phyloP scores from a whole-genome alignment of 1,284 basidiomycete species.

The Ganoderma lucidum region DNA sequence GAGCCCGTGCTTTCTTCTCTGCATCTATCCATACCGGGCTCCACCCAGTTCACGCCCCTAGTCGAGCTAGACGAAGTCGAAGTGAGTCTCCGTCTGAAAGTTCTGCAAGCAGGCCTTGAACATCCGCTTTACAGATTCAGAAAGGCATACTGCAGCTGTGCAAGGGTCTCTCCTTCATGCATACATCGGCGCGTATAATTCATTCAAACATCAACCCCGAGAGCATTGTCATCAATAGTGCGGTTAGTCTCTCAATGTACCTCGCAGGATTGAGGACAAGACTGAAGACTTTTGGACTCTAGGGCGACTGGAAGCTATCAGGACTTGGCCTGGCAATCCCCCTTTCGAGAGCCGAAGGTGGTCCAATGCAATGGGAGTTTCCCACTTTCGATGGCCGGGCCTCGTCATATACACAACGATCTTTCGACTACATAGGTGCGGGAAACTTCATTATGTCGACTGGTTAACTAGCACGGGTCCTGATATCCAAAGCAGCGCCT shows the following conservation, averaged over 20 bases:
- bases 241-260: constrained; percentile 58
- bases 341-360: constrained; percentile 74
- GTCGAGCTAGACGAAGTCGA: constrained; percentile 93
- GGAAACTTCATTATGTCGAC: constrained; percentile 7
- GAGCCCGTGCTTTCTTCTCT: constrained; percentile 87
- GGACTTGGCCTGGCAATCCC: constrained; percentile 91
- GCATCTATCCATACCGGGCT: constrained; percentile 75
- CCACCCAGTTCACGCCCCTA: constrained; percentile 58
- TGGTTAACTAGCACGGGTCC: not conserved
- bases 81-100: constrained; percentile 50
- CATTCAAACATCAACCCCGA: constrained; percentile 93
- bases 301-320: constrained; percentile 99
- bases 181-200: constrained; percentile 90
- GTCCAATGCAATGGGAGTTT: constrained; percentile 85
- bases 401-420: constrained; percentile 87
- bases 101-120: not conserved
- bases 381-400: constrained; percentile 87
- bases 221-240: constrained; percentile 85
- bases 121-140: constrained; percentile 73
- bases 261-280: not conserved
- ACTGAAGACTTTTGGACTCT: constrained; percentile 5
- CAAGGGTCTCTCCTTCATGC: constrained; percentile 93
- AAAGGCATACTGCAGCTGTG: constrained; percentile 96
- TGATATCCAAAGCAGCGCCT: constrained; percentile 69
- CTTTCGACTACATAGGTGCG: constrained; percentile 94